Evolutionary conservation across 2,329 filamentous ascomycete genomes (phyloP), one percentile per base, ranked within the genome.

Genomic region (Periconia sp.): DNA sequence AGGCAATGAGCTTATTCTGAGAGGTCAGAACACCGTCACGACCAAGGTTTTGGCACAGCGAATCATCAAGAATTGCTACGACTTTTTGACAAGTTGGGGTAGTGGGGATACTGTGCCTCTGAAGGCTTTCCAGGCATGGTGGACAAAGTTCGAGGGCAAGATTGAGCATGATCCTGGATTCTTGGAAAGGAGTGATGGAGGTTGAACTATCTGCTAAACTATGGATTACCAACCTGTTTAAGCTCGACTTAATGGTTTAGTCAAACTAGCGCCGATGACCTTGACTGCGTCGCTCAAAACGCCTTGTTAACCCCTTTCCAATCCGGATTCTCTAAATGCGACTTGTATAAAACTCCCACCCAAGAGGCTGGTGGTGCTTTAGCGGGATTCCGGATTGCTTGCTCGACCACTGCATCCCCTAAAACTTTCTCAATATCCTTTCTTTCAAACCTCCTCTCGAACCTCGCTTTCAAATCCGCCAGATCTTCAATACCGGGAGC

Each of bases 21-120:
- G 66, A 57, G 40, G 63, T 58, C 42, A 63, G 50, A 61, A 66
- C 19, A 72, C 74, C 33, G 77, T 84, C 1, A 78, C 81, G n/a
- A 94, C 90, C 0, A 84, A 89, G 52, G 75, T 90, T 2, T 78
- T 99, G 17, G 94, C 94, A 21, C 91, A 97, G 72, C 79, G 89
- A 52, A 96, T 99, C 58, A 97, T 99, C 60, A 87, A 89, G 59
- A 96, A 96, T 70, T 94, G 92, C 11, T 99, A 97, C 71, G 96
- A 99, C 72, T 97, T 96, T 68, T 77, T 99, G 43, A 85, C 92
- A 3, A 88, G 90, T 59, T 97, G 95, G 76, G 89, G 87, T 0
- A 82, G 87, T 32, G 65, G 65, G 9, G 92, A 97, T 68, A 87
- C 95, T 10, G 89, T 99, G 17, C 92, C 94, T n/a, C 73, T 99